Base-by-base conservation (phyloP, 495 filamentous ascomycete species). In the Podospora pseudopauciseta region DNA sequence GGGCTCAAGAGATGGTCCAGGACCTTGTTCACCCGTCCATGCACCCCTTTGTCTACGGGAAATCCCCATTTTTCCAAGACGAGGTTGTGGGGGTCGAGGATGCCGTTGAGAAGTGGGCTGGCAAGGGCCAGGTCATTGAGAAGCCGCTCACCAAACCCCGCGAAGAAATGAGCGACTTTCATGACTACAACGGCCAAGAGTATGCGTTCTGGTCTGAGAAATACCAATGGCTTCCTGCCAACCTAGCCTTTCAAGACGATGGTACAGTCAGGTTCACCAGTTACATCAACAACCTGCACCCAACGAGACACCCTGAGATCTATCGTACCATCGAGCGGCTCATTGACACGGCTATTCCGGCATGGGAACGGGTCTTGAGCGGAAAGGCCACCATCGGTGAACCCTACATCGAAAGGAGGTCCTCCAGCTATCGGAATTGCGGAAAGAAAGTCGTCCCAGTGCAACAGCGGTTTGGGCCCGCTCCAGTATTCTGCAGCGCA, bases 271-370 rank as follows among this genome's bases (percentile, higher is more conserved):
- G 89, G 85, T 77, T 93, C 86, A 72, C 88, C 83, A 74, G 83
- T 80, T 89, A 90, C 72, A 87, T 91, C 78, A 91, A 91, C 72
- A 90, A 89, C 65, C 75, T 88, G 0, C 85, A 89, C 68, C 88
- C 88, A 0, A 61, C 58, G 5, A 72, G 80, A 20, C 77, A 88
- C 66, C 63, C 67, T 2, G 67, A 71, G 0, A 81, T 90, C 16
- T 91, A 90, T 67, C 34, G 56, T 3, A 76, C 80, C 0, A 70
- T 90, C 19, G 86, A 87, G 68, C 74, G 82, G 60, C 72, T 89
- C 34, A 78, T 90, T n/a, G 68, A 80, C 6, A 75, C 66, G 9
- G 76, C 81, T 4, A 75, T 91, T 3, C 86, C 86, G 0, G 70
- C 85, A 3, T 90, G 88, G 87, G 76, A 90, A 49, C 39, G 39